These are phyloP conservation scores for Stenogyne calaminthoides DNA, from an alignment of 305 asterid species.

Conservation along the genomic window DNA sequence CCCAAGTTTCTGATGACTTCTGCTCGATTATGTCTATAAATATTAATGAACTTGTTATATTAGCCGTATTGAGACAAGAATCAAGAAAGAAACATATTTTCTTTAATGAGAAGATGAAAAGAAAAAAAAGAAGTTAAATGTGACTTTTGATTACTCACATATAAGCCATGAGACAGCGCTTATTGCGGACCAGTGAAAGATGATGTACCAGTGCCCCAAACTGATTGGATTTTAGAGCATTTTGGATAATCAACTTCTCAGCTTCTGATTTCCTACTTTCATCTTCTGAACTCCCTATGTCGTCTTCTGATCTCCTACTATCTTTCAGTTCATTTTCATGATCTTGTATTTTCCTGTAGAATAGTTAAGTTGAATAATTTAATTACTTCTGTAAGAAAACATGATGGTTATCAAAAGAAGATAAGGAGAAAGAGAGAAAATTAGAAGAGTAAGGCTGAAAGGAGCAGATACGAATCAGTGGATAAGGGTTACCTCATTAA, in stretches of 20 bases:
- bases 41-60: not conserved
- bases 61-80: slow-evolving; percentile 16
- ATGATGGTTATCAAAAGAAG: not conserved
- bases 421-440: not conserved
- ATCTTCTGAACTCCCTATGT: slow-evolving; percentile 40
- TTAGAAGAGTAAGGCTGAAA: not conserved
- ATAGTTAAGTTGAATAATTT: slow-evolving; percentile 15
- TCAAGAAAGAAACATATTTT: not conserved
- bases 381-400: not conserved
- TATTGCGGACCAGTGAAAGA: slow-evolving; percentile 79
- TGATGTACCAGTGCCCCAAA: slow-evolving; percentile 92
- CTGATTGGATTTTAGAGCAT: slow-evolving; percentile 62
- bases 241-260: slow-evolving; percentile 43
- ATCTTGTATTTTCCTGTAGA: slow-evolving; percentile 63
- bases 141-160: slow-evolving; percentile 49
- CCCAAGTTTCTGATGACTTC: slow-evolving; percentile 70
- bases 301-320: slow-evolving; percentile 36
- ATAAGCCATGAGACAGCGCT: slow-evolving; percentile 95
- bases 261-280: slow-evolving; percentile 43
- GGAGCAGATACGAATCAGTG: not conserved
- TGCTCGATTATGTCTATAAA: slow-evolving; percentile 73
- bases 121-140: not conserved
- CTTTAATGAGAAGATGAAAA: not conserved
- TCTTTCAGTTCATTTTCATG: slow-evolving; percentile 45
- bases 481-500: slow-evolving; percentile 64